Conservation (phyloP, 2,329 filamentous ascomycete species). For the Rutstroemia sp. region DNA sequence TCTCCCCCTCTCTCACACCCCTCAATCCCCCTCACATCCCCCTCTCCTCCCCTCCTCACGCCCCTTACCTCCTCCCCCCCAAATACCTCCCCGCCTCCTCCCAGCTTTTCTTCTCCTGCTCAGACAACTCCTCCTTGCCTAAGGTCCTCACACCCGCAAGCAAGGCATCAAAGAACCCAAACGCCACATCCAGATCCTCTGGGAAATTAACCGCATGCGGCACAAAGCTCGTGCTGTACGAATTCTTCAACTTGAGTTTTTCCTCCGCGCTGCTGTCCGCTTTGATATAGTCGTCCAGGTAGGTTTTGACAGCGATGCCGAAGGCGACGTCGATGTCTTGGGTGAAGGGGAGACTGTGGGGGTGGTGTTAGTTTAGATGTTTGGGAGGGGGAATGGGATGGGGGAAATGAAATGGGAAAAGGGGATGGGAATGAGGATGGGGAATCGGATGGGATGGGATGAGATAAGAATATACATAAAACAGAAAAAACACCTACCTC, state of each 20-base stretch:
- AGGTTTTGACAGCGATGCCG: constrained; percentile 73
- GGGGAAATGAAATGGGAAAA: too few species aligned
- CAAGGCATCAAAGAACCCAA: constrained; percentile 51
- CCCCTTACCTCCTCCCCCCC: background rate
- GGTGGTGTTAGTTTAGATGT: background rate
- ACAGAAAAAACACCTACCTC: constrained; percentile 44
- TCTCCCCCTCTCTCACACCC: background rate
- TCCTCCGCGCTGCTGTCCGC: constrained; percentile 45
- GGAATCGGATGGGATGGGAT: background rate
- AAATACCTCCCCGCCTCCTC: constrained; percentile 35
- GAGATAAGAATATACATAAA: too few species aligned
- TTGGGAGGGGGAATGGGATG: background rate
- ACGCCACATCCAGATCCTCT: constrained; percentile 53
- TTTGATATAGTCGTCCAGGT: constrained; percentile 63
- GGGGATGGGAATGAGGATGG: constrained; percentile 5
- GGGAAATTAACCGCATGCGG: constrained; percentile 50
- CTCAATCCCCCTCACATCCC: too few species aligned
- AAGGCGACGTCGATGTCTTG: constrained; percentile 66
- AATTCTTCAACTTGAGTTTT: constrained; percentile 38
- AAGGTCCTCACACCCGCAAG: constrained; percentile 50
- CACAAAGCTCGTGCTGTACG: constrained; percentile 42
- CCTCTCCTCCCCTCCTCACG: too few species aligned
- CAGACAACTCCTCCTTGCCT: constrained; percentile 39
- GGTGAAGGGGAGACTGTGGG: constrained; percentile 54
- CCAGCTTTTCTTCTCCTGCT: constrained; percentile 45